A percentile compares a stretch with the other conserved stretches of the same genome.
phyloP scores from a whole-genome alignment of 192 early-diverging fungal species.

The Diversispora eburnea region DNA sequence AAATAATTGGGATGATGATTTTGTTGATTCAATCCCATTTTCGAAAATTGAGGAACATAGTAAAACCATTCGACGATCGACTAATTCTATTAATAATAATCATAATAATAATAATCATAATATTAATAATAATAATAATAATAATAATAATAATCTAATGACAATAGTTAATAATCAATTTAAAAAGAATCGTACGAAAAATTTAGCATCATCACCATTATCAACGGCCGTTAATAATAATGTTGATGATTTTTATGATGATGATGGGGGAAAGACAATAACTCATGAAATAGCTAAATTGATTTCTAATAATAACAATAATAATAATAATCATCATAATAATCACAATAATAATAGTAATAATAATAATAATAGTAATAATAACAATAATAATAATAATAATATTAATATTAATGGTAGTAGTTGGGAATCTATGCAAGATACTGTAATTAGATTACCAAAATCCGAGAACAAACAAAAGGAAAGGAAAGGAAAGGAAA shows the following conservation, averaged over 20 bases:
- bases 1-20: constrained; percentile 45
- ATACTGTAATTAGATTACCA: not conserved
- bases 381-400: not conserved
- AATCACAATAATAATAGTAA: not conserved
- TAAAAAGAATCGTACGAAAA: no score
- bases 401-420: not conserved
- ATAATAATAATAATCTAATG: not conserved
- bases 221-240: no score
- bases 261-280: no score
- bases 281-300: no score
- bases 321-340: not conserved
- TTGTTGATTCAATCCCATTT: constrained; percentile 35
- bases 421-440: not conserved
- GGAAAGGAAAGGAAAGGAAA: not conserved
- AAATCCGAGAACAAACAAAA: not conserved
- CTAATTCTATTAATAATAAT: not conserved
- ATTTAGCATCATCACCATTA: no score
- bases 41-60: constrained; percentile 32
- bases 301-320: not conserved
- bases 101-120: not conserved
- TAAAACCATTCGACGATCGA: constrained; percentile 6
- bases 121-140: not conserved
- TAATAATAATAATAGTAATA: not conserved
- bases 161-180: no score
- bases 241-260: no score